These are phyloP conservation scores for Aspergillus incahuasiensis DNA, from an alignment of 495 filamentous ascomycete species.

Conservation along the genomic window DNA sequence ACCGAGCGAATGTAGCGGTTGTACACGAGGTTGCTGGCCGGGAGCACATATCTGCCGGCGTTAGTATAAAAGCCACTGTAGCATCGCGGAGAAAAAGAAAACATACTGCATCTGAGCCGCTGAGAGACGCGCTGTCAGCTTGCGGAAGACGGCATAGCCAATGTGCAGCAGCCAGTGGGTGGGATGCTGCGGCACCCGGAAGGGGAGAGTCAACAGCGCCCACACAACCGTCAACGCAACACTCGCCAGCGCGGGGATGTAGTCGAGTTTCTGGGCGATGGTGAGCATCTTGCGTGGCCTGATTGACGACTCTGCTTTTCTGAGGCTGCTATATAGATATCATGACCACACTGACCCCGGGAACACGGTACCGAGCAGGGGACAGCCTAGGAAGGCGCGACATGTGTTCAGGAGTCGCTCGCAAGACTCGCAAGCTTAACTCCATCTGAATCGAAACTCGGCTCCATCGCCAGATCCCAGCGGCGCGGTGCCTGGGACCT, in stretches of 20 bases:
- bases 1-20: conserved; percentile 37
- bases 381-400: conserved; percentile 18
- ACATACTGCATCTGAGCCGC: conserved; percentile 33
- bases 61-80: neutral
- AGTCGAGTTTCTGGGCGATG: conserved; percentile 31
- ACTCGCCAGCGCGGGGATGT: conserved; percentile 29
- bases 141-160: conserved; percentile 37
- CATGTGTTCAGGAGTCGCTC: conserved; percentile 1
- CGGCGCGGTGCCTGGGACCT: neutral
- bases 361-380: neutral
- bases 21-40: conserved; percentile 48
- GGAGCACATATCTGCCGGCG: conserved; percentile 19
- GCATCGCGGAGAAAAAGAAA: neutral
- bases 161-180: conserved; percentile 33
- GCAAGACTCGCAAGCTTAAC: conserved; percentile 16
- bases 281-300: conserved; percentile 19
- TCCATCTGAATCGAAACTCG: neutral
- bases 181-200: conserved; percentile 32
- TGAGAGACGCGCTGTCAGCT: conserved; percentile 29
- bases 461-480: neutral
- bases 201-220: conserved; percentile 30
- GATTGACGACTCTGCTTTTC: neutral
- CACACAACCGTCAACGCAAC: conserved; percentile 27
- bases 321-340: neutral
- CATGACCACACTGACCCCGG: neutral